These are phyloP conservation scores for Crotalaria pallida DNA, from an alignment of 306 rosid genomes.

Conservation along the genomic window DNA sequence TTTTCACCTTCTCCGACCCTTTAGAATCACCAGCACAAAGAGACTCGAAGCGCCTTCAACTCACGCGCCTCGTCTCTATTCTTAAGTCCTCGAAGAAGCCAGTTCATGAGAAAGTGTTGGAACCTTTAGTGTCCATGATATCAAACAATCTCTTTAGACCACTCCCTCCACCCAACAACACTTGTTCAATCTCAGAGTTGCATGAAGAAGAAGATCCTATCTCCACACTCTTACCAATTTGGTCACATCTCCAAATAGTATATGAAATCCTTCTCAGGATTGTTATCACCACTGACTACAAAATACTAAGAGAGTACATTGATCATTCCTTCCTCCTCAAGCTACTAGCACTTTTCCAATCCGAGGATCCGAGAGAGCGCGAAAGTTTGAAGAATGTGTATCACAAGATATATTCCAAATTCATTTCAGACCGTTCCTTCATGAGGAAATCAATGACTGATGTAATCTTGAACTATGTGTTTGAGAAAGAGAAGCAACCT, in stretches of 20 bases:
- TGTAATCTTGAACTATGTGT: constrained; percentile 54
- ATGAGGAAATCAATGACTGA: constrained; percentile 81
- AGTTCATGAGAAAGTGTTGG: constrained; percentile 24
- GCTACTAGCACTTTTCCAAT: constrained; percentile 57
- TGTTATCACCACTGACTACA: constrained; percentile 34
- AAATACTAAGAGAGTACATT: constrained; percentile 31
- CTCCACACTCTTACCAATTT: constrained; percentile 37
- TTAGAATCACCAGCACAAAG: constrained; percentile 52
- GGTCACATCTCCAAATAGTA: constrained; percentile 69
- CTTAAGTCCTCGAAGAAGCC: constrained; percentile 48
- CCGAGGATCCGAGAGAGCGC: constrained; percentile 76
- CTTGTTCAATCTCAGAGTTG: constrained; percentile 22
- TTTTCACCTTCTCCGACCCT: constrained; percentile 39
- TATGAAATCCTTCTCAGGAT: constrained; percentile 59
- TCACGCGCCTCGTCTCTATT: constrained; percentile 42
- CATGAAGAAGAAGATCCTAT: constrained; percentile 61
- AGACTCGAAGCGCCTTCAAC: constrained; percentile 55
- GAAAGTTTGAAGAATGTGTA: constrained; percentile 64
- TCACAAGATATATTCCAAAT: constrained; percentile 61
- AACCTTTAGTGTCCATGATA: constrained; percentile 51
- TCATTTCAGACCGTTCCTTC: constrained; percentile 41
- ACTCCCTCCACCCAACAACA: constrained; percentile 64
- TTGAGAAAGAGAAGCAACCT: constrained; percentile 57
- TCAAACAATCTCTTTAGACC: constrained; percentile 58
- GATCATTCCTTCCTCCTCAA: constrained; percentile 46